Percentiles rank a stretch among this genome's conserved stretches.
Evolutionary conservation across 78 protist species (phyloP).

Genomic region (Mastigamoeba balamuthi): DNA sequence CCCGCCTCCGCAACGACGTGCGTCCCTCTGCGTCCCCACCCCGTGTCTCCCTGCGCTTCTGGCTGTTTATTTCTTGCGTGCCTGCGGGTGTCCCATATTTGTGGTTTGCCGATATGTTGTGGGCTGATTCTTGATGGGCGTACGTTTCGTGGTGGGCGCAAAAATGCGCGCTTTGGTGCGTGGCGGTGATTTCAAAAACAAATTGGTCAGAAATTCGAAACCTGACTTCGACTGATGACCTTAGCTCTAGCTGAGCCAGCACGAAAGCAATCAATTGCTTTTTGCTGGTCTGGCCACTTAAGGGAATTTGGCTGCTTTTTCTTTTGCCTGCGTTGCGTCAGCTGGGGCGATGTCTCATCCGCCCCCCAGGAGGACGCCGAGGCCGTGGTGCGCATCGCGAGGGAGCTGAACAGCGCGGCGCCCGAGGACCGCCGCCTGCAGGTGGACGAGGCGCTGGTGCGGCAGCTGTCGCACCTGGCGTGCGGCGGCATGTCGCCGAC

Average conservation of each 20-base stretch:
- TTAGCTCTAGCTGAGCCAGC: constrained; percentile 27
- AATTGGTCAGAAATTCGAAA: too few relatives aligned
- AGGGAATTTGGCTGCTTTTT: not conserved
- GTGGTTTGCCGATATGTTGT: too few relatives aligned
- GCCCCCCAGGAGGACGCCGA: constrained; percentile 7
- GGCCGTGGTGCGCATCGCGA: constrained; percentile 27
- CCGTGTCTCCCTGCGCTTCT: too few relatives aligned
- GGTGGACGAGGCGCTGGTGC: constrained; percentile 33
- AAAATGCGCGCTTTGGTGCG: too few relatives aligned
- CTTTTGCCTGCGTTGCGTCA: constrained; percentile 25
- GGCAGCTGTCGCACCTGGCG: constrained; percentile 27
- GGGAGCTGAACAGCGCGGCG: not conserved
- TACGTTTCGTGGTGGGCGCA: too few relatives aligned
- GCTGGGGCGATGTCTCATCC: not conserved
- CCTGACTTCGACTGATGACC: too few relatives aligned
- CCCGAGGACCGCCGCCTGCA: constrained; percentile 9
- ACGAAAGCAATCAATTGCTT: constrained; percentile 4
- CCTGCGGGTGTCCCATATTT: too few relatives aligned
- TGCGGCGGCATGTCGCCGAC: constrained; percentile 63
- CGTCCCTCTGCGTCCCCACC: constrained; percentile 2
- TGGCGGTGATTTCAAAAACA: too few relatives aligned
- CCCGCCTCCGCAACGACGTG: constrained; percentile 10
- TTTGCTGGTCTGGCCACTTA: constrained; percentile 30
- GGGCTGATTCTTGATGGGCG: too few relatives aligned
- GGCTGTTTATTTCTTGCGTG: too few relatives aligned